Evolutionary conservation across 306 rosid genomes (phyloP).

Genomic region (Cajanus cajan): DNA sequence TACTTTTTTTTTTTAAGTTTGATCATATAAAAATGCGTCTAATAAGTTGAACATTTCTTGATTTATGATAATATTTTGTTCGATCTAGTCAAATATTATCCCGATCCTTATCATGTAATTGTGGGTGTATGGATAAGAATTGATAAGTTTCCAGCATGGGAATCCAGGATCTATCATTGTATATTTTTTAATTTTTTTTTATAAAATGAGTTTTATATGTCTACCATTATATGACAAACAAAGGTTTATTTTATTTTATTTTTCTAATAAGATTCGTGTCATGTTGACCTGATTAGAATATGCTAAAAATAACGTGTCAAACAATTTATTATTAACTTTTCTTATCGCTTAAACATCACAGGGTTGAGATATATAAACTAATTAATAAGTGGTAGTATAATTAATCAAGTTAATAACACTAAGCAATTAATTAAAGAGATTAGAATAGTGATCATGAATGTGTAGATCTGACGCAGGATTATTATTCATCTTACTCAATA

Average conservation of each 20-base stretch:
- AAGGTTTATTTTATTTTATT: neutral
- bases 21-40: too few relatives aligned
- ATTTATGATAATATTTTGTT: too few relatives aligned
- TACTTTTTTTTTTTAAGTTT: too few relatives aligned
- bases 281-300: neutral
- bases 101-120: too few relatives aligned
- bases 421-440: neutral
- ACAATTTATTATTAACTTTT: neutral
- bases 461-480: too few relatives aligned
- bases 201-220: neutral
- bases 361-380: conserved; percentile 6
- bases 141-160: too few relatives aligned
- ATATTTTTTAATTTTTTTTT: neutral
- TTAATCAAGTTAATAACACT: neutral
- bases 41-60: too few relatives aligned
- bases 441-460: neutral
- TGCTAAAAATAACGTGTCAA: neutral
- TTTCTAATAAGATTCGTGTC: neutral
- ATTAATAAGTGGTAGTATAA: neutral
- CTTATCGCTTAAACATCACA: neutral
- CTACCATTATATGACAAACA: neutral
- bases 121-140: too few relatives aligned
- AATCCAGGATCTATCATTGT: too few relatives aligned
- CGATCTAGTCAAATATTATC: too few relatives aligned
- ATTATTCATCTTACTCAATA: too few relatives aligned